These are phyloP conservation scores for Phialophora macrospora DNA, from an alignment of 2,329 filamentous ascomycete species.

Conservation along the genomic window DNA sequence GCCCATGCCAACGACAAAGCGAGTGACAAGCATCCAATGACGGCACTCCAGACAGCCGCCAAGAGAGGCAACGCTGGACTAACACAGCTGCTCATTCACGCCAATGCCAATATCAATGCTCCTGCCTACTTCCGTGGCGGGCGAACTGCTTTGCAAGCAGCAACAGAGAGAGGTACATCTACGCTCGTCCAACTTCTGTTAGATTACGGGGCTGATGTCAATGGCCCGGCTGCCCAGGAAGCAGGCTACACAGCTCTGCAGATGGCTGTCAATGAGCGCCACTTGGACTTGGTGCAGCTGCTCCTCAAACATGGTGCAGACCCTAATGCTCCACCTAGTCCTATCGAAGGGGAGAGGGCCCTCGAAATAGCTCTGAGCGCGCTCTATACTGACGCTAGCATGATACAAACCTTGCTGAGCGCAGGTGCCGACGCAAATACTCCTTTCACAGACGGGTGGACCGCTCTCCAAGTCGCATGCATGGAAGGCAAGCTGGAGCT, in stretches of 20 bases:
- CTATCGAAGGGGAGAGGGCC: background rate
- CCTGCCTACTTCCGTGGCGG: background rate
- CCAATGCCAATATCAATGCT: background rate
- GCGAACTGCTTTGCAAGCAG: background rate
- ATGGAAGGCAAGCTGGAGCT: background rate
- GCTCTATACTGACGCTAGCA: background rate
- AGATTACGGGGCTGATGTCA: background rate
- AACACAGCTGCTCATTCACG: background rate
- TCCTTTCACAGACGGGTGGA: background rate
- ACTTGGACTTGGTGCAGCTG: background rate
- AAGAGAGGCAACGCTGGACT: background rate
- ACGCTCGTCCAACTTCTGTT: background rate
- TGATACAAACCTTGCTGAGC: background rate
- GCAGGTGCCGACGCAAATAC: slow-evolving; percentile 3
- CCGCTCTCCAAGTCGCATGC: background rate
- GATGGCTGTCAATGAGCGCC: background rate
- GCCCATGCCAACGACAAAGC: background rate
- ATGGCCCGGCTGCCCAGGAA: background rate
- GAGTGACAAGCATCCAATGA: background rate
- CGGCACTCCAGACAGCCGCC: background rate
- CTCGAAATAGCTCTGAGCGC: background rate
- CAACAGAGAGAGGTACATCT: background rate
- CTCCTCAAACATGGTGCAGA: slow-evolving; percentile 11
- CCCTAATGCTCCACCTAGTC: background rate
- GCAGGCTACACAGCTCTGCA: background rate